Conservation (phyloP, 2,329 filamentous ascomycete species). For the Byssothecium circinans region DNA sequence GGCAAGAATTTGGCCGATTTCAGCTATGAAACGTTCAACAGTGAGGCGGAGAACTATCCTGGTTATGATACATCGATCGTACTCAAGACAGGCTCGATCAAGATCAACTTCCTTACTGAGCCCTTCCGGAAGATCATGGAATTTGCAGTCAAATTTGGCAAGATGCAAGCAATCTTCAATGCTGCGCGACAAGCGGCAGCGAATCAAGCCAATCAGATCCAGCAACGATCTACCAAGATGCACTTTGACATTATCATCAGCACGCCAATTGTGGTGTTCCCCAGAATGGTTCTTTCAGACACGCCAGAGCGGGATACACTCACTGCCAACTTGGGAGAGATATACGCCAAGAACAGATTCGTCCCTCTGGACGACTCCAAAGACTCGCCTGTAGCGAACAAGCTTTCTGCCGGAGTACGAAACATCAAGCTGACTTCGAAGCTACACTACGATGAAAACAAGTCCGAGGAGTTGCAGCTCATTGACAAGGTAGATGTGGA, state of each 20-base stretch:
- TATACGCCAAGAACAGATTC: slow-evolving; percentile 95
- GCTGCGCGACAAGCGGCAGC: slow-evolving; percentile 92
- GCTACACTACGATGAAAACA: slow-evolving; percentile 74
- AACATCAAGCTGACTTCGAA: slow-evolving; percentile 90
- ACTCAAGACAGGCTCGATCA: slow-evolving; percentile 89
- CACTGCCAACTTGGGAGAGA: slow-evolving; percentile 93
- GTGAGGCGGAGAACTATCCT: slow-evolving; percentile 74
- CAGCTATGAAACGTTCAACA: slow-evolving; percentile 93
- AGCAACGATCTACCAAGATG: slow-evolving; percentile 85
- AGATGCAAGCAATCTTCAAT: slow-evolving; percentile 99
- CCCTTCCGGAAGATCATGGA: slow-evolving; percentile 98
- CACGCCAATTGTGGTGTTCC: slow-evolving; percentile 95
- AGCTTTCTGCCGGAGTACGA: slow-evolving; percentile 85
- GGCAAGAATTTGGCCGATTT: slow-evolving; percentile 96
- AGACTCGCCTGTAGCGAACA: slow-evolving; percentile 76
- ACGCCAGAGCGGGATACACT: slow-evolving; percentile 75
- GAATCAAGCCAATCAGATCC: slow-evolving; percentile 88
- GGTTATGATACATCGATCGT: slow-evolving; percentile 93
- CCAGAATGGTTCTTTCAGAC: slow-evolving; percentile 71
- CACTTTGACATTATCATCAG: slow-evolving; percentile 93
- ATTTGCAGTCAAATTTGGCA: slow-evolving; percentile 97
- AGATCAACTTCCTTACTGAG: slow-evolving; percentile 95
- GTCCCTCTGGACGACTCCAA: slow-evolving; percentile 77
- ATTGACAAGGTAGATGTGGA: slow-evolving; percentile 96
- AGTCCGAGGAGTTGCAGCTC: slow-evolving; percentile 86